Percentiles rank a stretch among this genome's conserved stretches.
These are phyloP conservation scores for Penicillium arizonense DNA, from an alignment of 495 filamentous ascomycete genomes.

Conservation along the genomic window DNA sequence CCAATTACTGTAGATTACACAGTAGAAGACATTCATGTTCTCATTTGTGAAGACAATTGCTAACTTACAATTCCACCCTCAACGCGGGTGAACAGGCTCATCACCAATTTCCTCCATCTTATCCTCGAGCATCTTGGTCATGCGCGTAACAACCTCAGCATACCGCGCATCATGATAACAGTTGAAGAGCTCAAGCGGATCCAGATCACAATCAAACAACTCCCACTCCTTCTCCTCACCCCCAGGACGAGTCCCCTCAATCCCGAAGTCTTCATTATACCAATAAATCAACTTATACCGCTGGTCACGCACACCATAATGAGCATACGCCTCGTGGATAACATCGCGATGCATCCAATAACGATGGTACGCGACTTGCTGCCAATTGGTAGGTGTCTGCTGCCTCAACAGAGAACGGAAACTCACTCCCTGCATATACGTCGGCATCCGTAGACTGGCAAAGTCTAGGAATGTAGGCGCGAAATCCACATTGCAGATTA, in stretches of 20 bases:
- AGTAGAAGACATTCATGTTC: not conserved
- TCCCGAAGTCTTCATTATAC: constrained; percentile 41
- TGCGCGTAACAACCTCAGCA: constrained; percentile 26
- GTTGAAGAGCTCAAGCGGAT: constrained; percentile 47
- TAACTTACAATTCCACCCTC: not conserved
- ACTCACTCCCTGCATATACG: constrained; percentile 43
- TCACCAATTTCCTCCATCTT: constrained; percentile 46
- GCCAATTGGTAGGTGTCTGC: constrained; percentile 33
- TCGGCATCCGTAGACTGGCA: constrained; percentile 29
- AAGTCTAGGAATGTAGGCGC: constrained; percentile 42
- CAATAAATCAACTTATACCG: constrained; percentile 48
- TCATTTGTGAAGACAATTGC: not conserved
- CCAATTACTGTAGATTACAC: too few species aligned
- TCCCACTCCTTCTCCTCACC: constrained; percentile 42
- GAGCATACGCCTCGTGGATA: constrained; percentile 38
- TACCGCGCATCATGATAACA: constrained; percentile 32
- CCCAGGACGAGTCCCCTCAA: constrained; percentile 34
- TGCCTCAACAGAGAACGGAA: constrained; percentile 29
- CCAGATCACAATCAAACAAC: constrained; percentile 42
- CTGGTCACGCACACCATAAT: constrained; percentile 43
- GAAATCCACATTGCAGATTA: constrained; percentile 46
- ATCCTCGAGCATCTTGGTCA: constrained; percentile 35
- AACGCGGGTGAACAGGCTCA: constrained; percentile 29
- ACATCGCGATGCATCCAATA: constrained; percentile 49
- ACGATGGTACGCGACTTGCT: constrained; percentile 45